phyloP scores from a whole-genome alignment of 352 stramenopile species.

The Saprolegnia parasitica region DNA sequence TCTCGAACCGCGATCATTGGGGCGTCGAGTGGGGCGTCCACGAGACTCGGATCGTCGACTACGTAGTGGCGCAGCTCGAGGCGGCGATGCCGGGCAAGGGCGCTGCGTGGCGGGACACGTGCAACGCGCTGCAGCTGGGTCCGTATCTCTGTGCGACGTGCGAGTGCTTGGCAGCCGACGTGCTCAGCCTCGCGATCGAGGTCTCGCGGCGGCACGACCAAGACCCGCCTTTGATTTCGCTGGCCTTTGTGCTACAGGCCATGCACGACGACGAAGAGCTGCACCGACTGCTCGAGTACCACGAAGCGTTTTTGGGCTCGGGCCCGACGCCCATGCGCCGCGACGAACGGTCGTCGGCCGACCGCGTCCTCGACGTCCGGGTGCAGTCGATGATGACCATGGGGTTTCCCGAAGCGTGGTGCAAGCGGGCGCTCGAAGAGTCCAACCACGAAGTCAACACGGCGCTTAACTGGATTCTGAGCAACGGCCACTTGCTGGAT shows the following conservation, averaged over 20 bases:
- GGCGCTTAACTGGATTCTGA: constrained; percentile 27
- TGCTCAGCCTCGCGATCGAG: constrained; percentile 21
- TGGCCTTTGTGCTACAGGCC: constrained; percentile 9
- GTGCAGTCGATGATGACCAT: constrained; percentile 27
- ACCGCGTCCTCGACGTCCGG: constrained; percentile 16
- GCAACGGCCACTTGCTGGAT: constrained; percentile 20
- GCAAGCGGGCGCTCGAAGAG: constrained; percentile 17
- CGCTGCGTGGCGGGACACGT: constrained; percentile 9
- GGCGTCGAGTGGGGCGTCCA: constrained; percentile 21
- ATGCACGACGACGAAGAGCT: constrained; percentile 27
- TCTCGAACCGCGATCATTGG: constrained; percentile 25
- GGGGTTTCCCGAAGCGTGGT: constrained; percentile 27
- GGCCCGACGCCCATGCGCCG: background rate
- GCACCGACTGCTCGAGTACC: constrained; percentile 13
- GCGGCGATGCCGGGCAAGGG: background rate
- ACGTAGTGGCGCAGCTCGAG: constrained; percentile 13
- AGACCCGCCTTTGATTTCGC: constrained; percentile 5
- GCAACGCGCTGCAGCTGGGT: constrained; percentile 3
- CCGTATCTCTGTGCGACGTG: constrained; percentile 26
- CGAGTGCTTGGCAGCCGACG: constrained; percentile 25
- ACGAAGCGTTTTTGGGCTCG: constrained; percentile 9
- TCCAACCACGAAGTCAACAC: constrained; percentile 20
- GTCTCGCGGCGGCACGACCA: constrained; percentile 1
- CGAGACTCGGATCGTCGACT: constrained; percentile 22
- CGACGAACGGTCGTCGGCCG: background rate